These are phyloP conservation scores for Aspergillus sclerotialis DNA, from an alignment of 2,329 filamentous ascomycete species.

Conservation along the genomic window DNA sequence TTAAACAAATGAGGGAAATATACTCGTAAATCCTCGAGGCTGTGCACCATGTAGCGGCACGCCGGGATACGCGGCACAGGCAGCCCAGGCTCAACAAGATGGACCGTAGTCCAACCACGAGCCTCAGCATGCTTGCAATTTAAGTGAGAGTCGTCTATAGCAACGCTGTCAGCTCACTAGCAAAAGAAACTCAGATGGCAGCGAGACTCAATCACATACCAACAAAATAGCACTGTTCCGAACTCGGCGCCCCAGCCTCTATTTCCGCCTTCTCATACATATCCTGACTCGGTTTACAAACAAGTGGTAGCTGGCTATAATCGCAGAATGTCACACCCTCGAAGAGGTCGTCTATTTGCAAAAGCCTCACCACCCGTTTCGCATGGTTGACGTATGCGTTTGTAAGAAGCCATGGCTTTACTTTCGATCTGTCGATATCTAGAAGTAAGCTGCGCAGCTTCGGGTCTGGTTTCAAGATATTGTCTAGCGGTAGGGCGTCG, in stretches of 20 bases:
- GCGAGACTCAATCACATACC: no score
- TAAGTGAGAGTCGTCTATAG: slow-evolving; percentile 67
- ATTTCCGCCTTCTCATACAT: slow-evolving; percentile 88
- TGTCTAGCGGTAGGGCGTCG: slow-evolving; percentile 82
- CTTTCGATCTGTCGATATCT: slow-evolving; percentile 75
- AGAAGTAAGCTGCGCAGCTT: slow-evolving; percentile 68
- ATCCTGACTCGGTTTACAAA: slow-evolving; percentile 78
- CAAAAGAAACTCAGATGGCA: no score
- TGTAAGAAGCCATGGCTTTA: slow-evolving; percentile 89
- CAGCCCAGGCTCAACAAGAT: slow-evolving; percentile 74
- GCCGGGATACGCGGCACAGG: slow-evolving; percentile 57
- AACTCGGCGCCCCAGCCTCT: slow-evolving; percentile 64
- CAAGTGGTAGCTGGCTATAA: slow-evolving; percentile 63
- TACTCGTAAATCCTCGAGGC: slow-evolving; percentile 66
- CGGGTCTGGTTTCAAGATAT: slow-evolving; percentile 71
- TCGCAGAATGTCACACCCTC: slow-evolving; percentile 95
- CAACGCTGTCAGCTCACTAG: slow-evolving; percentile 8
- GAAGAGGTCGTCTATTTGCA: slow-evolving; percentile 81
- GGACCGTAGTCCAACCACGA: slow-evolving; percentile 78
- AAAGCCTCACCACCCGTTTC: slow-evolving; percentile 68
- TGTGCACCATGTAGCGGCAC: slow-evolving; percentile 67
- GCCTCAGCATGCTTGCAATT: slow-evolving; percentile 73
- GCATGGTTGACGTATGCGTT: slow-evolving; percentile 93
- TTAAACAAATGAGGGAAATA: slow-evolving; percentile 86
- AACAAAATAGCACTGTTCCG: slow-evolving; percentile 81